Conservation (phyloP, 2,329 filamentous ascomycete genomes). For the Colletotrichum sp. region DNA sequence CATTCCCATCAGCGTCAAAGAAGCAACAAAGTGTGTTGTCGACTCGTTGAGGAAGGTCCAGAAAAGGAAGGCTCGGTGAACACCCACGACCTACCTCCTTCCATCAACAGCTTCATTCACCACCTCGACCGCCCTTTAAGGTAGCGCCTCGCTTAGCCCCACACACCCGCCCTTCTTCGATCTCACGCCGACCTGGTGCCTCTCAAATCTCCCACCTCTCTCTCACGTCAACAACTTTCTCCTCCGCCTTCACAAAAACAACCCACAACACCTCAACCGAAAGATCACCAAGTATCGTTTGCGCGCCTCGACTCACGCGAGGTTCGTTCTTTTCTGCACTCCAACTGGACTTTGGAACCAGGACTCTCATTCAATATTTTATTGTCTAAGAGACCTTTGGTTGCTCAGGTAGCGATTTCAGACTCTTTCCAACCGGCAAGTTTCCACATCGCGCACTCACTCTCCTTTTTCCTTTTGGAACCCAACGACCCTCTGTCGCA, state of each 20-base stretch:
- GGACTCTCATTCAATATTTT: background rate
- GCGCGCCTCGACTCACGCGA: background rate
- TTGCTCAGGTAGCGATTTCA: background rate
- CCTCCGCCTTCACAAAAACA: background rate
- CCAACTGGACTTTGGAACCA: slow-evolving; percentile 2
- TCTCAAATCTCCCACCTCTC: background rate
- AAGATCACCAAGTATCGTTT: slow-evolving; percentile 2
- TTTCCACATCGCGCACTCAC: background rate
- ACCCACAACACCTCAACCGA: background rate
- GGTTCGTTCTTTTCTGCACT: background rate
- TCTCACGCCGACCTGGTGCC: background rate
- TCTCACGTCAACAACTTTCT: background rate
- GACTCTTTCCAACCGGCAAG: background rate
- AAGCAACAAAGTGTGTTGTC: background rate
- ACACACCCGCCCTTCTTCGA: background rate
- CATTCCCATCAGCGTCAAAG: background rate
- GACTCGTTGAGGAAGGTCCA: background rate
- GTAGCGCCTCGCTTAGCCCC: background rate
- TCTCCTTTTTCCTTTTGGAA: background rate
- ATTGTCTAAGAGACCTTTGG: background rate
- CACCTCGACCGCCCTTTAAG: background rate
- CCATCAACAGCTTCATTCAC: slow-evolving; percentile 9
- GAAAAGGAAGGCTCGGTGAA: background rate
- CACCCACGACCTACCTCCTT: background rate
- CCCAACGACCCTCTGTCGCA: slow-evolving; percentile 22